A percentile compares a stretch with the other conserved stretches of the same genome.
Evolutionary conservation across 2,329 filamentous ascomycete genomes (phyloP).

Genomic region (Stemphylium vesicarium): DNA sequence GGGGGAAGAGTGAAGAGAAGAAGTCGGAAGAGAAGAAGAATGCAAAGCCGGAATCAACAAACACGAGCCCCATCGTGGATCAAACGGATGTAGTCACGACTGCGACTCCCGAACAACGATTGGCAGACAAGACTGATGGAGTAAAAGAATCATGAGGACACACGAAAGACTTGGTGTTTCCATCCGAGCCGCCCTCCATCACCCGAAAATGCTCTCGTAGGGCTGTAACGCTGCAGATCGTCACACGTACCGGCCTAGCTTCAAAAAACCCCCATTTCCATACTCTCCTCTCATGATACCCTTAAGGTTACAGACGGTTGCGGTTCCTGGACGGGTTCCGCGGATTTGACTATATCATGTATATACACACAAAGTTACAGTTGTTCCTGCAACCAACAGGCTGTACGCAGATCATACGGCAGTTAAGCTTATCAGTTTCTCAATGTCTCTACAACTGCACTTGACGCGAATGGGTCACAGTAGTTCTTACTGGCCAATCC

Average conservation of each 20-base stretch:
- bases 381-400: too few species aligned
- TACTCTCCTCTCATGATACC: constrained; percentile 47
- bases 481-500: too few species aligned
- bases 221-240: too few species aligned
- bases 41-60: constrained; percentile 10
- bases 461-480: too few species aligned
- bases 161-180: neutral
- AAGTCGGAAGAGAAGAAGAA: constrained; percentile 3
- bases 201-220: neutral
- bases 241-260: too few species aligned
- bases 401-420: too few species aligned
- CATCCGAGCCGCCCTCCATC: neutral
- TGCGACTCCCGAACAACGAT: neutral
- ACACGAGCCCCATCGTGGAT: neutral
- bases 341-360: neutral
- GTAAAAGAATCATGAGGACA: neutral
- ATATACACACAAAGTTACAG: neutral
- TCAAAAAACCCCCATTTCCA: neutral
- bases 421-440: too few species aligned
- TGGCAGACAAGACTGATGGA: neutral
- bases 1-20: constrained; percentile 28
- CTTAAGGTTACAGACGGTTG: constrained; percentile 10
- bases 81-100: neutral
- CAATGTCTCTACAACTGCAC: too few species aligned
- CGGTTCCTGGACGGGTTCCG: neutral